Evolutionary conservation across 805 yeast species (phyloP), one percentile per base, ranked within the genome.

Genomic region (Wickerhamiella dianesei): DNA sequence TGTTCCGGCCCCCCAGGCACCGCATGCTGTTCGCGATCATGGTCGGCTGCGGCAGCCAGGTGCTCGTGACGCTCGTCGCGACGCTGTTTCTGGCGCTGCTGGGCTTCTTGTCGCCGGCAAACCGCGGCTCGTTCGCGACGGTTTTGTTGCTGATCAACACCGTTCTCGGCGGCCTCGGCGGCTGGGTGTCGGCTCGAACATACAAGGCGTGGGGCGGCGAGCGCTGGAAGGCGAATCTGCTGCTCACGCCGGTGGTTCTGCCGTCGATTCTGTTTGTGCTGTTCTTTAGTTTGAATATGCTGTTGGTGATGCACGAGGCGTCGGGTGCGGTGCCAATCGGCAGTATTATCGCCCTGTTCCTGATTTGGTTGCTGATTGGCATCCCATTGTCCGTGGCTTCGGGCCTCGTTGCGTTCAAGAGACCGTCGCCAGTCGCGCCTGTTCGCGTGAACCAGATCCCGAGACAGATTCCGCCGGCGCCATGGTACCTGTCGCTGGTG

Each of bases 291-390:
- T 71, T 88, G 65, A 92, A 92, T 65, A 78, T 89, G 67, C 80
- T 88, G 64, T 72, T 92, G 59, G 74, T 88, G 41, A 73, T 71
- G 57, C 89, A 72, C 17, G 72, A 77, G 40, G 84, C 96, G 0
- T 86, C 96, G 0, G 97, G 96, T 43, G 96, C 96, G 1, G 85
- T 89, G 49, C 98, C 98, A 42, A 65, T 82, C 41, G 94, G 95
- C 17, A 86, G 96, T 17, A 77, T 92, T 79, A 60, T 80, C 43
- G 89, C 87, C 4, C 75, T 92, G 37, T 71, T 88, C 4, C 63
- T 75, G 3, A 76, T 92, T 48, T 92, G 98, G 98, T 82, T 85
- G 56, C 63, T 79, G 21, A 71, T 92, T 45, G 82, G 94, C 14
- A 73, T 86, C 35, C 98, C 98, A 29, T 70, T 88, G 47, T 81